phyloP scores from a whole-genome alignment of 2,329 filamentous ascomycete genomes.

The Colletotrichum higginsianum region DNA sequence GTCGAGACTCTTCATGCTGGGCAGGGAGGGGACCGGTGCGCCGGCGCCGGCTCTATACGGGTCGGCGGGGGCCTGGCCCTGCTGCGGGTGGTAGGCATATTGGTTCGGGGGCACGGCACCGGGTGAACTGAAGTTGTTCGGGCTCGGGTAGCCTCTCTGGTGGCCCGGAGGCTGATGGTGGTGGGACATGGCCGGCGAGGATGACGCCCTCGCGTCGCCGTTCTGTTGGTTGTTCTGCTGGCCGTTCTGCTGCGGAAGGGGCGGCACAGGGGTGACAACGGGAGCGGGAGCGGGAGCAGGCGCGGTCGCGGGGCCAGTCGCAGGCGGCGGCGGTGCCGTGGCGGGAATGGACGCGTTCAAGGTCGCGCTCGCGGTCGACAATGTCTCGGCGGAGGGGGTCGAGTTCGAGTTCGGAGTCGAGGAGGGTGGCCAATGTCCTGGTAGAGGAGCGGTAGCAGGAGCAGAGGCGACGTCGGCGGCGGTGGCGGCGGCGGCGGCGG shows the following conservation, averaged over 20 bases:
- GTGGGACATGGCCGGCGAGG: slow-evolving; percentile 45
- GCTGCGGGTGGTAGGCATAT: slow-evolving; percentile 44
- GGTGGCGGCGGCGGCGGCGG: neutral
- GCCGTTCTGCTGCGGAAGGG: slow-evolving; percentile 14
- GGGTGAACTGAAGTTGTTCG: slow-evolving; percentile 38
- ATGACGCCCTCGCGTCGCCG: slow-evolving; percentile 43
- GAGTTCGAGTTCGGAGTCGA: slow-evolving; percentile 30
- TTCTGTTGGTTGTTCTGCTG: slow-evolving; percentile 30
- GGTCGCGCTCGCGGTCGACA: slow-evolving; percentile 23
- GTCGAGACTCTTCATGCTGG: slow-evolving; percentile 62
- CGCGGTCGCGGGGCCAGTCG: slow-evolving; percentile 14
- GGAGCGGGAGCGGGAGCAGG: slow-evolving; percentile 11
- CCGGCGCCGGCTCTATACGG: slow-evolving; percentile 53
- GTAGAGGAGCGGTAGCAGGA: neutral
- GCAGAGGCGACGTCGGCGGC: neutral
- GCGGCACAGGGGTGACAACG: slow-evolving; percentile 10
- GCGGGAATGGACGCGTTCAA: slow-evolving; percentile 24
- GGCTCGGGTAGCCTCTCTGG: slow-evolving; percentile 44
- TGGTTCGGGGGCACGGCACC: slow-evolving; percentile 26
- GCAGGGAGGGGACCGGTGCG: slow-evolving; percentile 54
- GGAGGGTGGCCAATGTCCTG: neutral
- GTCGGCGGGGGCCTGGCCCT: slow-evolving; percentile 49
- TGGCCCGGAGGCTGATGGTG: slow-evolving; percentile 41
- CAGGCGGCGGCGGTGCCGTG: slow-evolving; percentile 1
- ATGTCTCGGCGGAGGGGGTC: slow-evolving; percentile 6